Conservation (phyloP, 129 eudicot genomes). For the Flaveria trinervia region DNA sequence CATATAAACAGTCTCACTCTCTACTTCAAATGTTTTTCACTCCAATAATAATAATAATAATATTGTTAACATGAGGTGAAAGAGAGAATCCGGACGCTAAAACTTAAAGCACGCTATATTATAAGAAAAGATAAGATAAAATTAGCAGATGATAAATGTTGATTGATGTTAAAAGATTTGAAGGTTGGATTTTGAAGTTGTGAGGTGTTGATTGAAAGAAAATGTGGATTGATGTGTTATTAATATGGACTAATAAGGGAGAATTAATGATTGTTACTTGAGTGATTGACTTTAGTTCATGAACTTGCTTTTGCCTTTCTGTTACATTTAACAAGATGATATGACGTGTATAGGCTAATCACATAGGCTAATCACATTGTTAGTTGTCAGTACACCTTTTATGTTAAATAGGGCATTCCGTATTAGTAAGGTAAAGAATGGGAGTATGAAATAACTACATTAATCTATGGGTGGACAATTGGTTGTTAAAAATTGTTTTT, state of each 20-base stretch:
- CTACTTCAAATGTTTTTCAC: constrained; percentile 21
- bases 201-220: too few relatives aligned
- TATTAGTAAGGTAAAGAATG: too few relatives aligned
- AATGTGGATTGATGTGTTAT: background rate
- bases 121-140: background rate
- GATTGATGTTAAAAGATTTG: background rate
- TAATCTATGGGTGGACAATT: too few relatives aligned
- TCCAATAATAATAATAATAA: background rate
- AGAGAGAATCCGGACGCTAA: background rate
- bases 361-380: background rate
- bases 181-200: background rate
- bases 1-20: constrained; percentile 22
- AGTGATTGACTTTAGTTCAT: constrained; percentile 16
- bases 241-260: background rate
- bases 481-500: too few relatives aligned
- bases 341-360: background rate
- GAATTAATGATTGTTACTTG: constrained; percentile 5
- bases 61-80: background rate
- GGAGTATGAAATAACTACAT: too few relatives aligned
- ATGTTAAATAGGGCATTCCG: too few relatives aligned
- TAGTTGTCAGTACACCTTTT: background rate
- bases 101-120: too few relatives aligned
- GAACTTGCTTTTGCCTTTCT: constrained; percentile 1
- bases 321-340: background rate
- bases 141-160: background rate